Evolutionary conservation across 176 grass and related monocot genomes (phyloP).

Genomic region (Stipa capillata): DNA sequence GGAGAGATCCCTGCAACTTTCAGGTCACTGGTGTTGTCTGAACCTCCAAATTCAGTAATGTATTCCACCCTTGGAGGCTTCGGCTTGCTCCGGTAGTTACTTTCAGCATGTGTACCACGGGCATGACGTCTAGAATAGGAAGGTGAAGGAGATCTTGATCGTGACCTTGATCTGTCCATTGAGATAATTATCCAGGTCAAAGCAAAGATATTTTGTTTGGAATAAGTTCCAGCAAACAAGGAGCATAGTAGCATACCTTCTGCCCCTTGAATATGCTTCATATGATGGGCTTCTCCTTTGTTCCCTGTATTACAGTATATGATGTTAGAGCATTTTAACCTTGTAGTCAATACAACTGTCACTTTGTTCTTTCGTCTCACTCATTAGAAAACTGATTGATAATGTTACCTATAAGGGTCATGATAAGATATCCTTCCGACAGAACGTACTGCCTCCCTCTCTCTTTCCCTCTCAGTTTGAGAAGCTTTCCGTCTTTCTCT

Average conservation of each 20-base stretch:
- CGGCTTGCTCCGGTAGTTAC: slow-evolving; percentile 64
- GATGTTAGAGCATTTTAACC: not conserved
- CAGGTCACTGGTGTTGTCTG: slow-evolving; percentile 35
- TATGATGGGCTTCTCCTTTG: slow-evolving; percentile 89
- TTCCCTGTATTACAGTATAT: slow-evolving; percentile 50
- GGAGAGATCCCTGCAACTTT: slow-evolving; percentile 83
- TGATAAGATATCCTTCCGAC: slow-evolving; percentile 65
- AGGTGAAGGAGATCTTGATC: slow-evolving; percentile 79
- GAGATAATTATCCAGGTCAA: slow-evolving; percentile 9
- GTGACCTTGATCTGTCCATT: slow-evolving; percentile 53
- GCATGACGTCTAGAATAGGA: slow-evolving; percentile 62
- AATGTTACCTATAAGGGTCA: slow-evolving; percentile 83
- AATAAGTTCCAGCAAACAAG: not conserved
- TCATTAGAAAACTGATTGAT: not conserved
- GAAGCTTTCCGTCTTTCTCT: slow-evolving; percentile 97
- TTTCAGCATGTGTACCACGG: slow-evolving; percentile 49
- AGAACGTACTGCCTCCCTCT: slow-evolving; percentile 57
- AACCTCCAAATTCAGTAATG: slow-evolving; percentile 97
- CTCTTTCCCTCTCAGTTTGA: slow-evolving; percentile 89
- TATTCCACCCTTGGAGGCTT: slow-evolving; percentile 86
- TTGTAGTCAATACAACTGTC: not conserved
- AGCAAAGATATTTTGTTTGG: not conserved
- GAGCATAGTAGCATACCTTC: slow-evolving; percentile 46
- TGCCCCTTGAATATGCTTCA: slow-evolving; percentile 87
- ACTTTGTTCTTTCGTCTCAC: not conserved